Evolutionary conservation across 768 basidiomycete genomes (phyloP).

Genomic region (Pisolithus marmoratus): DNA sequence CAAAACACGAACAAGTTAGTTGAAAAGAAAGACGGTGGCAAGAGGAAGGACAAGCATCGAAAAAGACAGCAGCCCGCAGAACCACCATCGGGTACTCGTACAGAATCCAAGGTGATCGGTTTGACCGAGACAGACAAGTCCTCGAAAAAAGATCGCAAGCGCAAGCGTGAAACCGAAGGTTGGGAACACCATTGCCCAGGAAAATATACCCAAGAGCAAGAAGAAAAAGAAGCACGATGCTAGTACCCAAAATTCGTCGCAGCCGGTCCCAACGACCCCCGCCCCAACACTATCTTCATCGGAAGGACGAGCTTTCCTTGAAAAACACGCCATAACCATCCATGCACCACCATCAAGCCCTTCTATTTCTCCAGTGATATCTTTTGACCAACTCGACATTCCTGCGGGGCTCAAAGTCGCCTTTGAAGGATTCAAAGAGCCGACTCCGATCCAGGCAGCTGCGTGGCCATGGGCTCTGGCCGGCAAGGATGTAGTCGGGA

Average conservation of each 20-base stretch:
- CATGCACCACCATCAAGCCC: conserved; percentile 43
- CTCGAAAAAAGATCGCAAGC: conserved; percentile 17
- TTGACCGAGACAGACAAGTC: conserved; percentile 2
- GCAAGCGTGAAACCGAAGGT: conserved; percentile 12
- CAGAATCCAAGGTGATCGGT: background rate
- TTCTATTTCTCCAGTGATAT: conserved; percentile 57
- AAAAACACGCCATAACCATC: conserved; percentile 70
- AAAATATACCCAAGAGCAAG: conserved; percentile 16
- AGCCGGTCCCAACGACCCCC: conserved; percentile 10
- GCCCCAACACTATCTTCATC: conserved; percentile 24
- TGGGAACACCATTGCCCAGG: conserved; percentile 1
- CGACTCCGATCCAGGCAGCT: conserved; percentile 94
- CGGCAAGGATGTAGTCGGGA: conserved; percentile 86
- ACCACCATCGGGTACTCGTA: background rate
- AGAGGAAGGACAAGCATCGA: conserved; percentile 28
- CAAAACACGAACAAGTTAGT: conserved; percentile 6
- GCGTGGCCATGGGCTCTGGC: conserved; percentile 86
- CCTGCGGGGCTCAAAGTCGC: conserved; percentile 55
- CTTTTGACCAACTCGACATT: conserved; percentile 70
- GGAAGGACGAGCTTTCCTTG: conserved; percentile 60
- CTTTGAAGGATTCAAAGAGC: conserved; percentile 71
- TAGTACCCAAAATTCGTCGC: background rate
- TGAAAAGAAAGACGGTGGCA: conserved; percentile 34
- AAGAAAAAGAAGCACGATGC: conserved; percentile 22
- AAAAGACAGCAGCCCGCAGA: background rate